Conservation (phyloP, 495 filamentous ascomycete species). For the Tuber umbilicatum region DNA sequence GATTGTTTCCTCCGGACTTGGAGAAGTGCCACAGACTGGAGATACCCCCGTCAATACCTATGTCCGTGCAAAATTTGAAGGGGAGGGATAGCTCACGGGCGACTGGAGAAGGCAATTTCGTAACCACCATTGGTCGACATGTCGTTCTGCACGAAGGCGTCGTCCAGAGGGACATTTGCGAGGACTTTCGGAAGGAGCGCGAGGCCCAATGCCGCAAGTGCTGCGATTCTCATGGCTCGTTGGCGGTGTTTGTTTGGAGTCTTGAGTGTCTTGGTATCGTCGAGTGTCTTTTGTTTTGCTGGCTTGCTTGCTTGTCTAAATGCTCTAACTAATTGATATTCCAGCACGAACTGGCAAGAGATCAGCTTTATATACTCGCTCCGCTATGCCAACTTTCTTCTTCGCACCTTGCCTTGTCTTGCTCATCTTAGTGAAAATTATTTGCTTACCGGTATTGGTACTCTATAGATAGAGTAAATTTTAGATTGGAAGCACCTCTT, state of each 20-base stretch:
- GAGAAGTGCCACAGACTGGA: conserved; percentile 37
- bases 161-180: conserved; percentile 33
- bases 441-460: not conserved
- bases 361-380: not conserved
- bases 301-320: not conserved
- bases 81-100: conserved; percentile 22
- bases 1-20: conserved; percentile 7
- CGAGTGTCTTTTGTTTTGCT: not conserved
- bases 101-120: conserved; percentile 35
- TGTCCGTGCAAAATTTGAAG: not conserved
- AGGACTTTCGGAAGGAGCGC: not conserved
- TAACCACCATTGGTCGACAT: conserved; percentile 23
- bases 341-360: not conserved
- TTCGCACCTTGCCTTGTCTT: not conserved
- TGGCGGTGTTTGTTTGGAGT: not conserved
- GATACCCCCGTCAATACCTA: not conserved
- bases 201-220: not conserved
- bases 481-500: not conserved
- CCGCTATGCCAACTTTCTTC: not conserved
- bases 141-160: conserved; percentile 28
- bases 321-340: not conserved
- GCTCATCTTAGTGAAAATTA: not conserved
- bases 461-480: not conserved
- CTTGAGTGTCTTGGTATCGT: not conserved
- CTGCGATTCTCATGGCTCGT: not conserved